Evolutionary conservation across 169 alveolate species (phyloP).

Genomic region (Plasmodium adleri): DNA sequence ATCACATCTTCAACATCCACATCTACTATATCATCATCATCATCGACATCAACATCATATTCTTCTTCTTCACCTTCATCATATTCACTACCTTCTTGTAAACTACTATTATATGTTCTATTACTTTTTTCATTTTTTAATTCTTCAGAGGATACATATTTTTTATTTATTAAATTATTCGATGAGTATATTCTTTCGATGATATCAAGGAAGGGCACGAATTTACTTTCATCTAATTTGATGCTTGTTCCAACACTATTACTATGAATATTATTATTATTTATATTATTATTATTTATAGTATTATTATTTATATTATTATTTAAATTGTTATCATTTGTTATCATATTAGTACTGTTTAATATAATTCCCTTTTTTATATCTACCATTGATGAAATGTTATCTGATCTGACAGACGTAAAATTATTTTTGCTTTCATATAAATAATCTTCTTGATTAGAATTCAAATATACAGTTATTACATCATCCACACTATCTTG

Average conservation of each 20-base stretch:
- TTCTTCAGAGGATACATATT: neutral
- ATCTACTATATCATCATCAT: neutral
- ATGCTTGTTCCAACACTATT: slow-evolving; percentile 8
- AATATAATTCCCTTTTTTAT: too few relatives aligned
- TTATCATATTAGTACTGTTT: too few relatives aligned
- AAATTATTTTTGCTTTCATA: neutral
- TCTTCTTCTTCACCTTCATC: neutral
- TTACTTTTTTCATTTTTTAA: neutral
- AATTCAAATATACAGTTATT: slow-evolving; percentile 4
- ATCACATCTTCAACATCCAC: too few relatives aligned
- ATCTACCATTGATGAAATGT: neutral
- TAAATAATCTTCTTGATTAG: slow-evolving; percentile 20
- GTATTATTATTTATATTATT: slow-evolving; percentile 15
- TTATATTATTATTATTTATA: neutral
- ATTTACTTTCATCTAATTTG: slow-evolving; percentile 26
- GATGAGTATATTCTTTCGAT: slow-evolving; percentile 43
- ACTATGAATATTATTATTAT: neutral
- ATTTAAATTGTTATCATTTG: neutral
- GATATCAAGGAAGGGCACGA: slow-evolving; percentile 58
- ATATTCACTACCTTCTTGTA: neutral
- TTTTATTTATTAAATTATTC: neutral
- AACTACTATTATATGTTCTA: neutral
- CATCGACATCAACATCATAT: neutral
- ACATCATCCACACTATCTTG: neutral
- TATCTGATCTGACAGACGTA: neutral